phyloP scores from a whole-genome alignment of 345 rosid genomes.

The Populus nigra region DNA sequence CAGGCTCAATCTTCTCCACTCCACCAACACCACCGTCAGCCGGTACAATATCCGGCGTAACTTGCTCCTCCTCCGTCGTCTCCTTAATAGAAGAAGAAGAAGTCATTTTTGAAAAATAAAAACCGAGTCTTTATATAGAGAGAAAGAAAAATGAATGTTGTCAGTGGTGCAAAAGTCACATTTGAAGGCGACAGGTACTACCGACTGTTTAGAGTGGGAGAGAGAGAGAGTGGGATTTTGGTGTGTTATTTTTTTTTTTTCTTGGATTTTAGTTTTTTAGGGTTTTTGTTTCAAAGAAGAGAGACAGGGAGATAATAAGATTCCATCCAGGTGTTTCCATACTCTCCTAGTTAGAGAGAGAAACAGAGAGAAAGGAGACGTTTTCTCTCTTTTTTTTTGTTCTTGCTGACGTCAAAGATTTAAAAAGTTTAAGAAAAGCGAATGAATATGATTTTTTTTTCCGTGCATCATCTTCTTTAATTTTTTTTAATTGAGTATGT shows the following conservation, averaged over 20 bases:
- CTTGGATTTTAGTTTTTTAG: not conserved
- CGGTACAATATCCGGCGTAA: not conserved
- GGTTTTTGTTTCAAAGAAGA: constrained; percentile 4
- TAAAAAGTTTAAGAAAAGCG: too few relatives aligned
- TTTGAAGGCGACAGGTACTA: constrained; percentile 90
- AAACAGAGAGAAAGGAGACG: not conserved
- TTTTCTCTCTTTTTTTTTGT: not conserved
- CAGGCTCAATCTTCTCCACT: not conserved
- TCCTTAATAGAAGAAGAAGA: constrained; percentile 8
- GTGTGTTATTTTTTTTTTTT: not conserved
- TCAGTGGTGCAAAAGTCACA: constrained; percentile 70
- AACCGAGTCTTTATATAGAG: constrained; percentile 41
- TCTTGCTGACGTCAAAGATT: not conserved
- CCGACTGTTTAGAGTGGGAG: constrained; percentile 39
- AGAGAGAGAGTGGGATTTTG: constrained; percentile 26
- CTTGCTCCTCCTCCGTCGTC: constrained; percentile 14
- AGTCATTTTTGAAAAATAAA: constrained; percentile 49
- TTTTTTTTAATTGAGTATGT: too few relatives aligned
- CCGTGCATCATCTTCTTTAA: too few relatives aligned
- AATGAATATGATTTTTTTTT: too few relatives aligned
- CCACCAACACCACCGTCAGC: not conserved
- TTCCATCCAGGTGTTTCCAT: not conserved
- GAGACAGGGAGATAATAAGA: not conserved
- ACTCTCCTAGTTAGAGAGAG: too few relatives aligned
- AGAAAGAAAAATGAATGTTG: constrained; percentile 24